phyloP scores from a whole-genome alignment of 495 filamentous ascomycete genomes.

The Tuber calosporum region DNA sequence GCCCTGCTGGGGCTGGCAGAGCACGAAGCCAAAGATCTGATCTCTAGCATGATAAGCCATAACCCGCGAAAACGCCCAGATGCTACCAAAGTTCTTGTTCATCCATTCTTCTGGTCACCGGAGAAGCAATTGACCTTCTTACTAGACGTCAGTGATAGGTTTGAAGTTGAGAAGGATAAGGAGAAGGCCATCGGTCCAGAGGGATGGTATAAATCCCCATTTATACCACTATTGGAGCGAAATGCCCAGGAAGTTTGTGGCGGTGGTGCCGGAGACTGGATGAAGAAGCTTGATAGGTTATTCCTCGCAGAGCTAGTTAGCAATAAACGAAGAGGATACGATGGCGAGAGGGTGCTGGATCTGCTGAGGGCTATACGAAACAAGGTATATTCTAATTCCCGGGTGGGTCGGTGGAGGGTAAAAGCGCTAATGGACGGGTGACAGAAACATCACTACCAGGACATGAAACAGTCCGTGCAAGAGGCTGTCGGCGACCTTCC shows the following conservation, averaged over 20 bases:
- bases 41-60: constrained; percentile 70
- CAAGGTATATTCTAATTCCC: constrained; percentile 48
- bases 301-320: constrained; percentile 79
- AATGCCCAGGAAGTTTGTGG: constrained; percentile 51
- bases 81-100: constrained; percentile 68
- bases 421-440: constrained; percentile 5
- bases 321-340: constrained; percentile 88
- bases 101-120: constrained; percentile 91
- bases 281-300: constrained; percentile 59
- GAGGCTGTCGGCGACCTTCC: constrained; percentile 71
- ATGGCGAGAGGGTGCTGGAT: constrained; percentile 72
- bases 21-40: constrained; percentile 77
- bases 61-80: constrained; percentile 65
- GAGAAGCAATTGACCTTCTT: constrained; percentile 85
- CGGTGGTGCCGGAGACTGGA: constrained; percentile 59
- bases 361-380: constrained; percentile 85
- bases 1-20: constrained; percentile 69
- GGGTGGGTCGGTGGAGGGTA: not conserved
- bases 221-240: constrained; percentile 58
- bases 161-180: constrained; percentile 85
- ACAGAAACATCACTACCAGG: constrained; percentile 75
- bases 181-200: constrained; percentile 58
- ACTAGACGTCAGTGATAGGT: constrained; percentile 88
- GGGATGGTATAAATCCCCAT: constrained; percentile 54
- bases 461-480: constrained; percentile 75